phyloP scores from a whole-genome alignment of 1,139 yeast genomes.

The Schizosaccharomyces versatilis region DNA sequence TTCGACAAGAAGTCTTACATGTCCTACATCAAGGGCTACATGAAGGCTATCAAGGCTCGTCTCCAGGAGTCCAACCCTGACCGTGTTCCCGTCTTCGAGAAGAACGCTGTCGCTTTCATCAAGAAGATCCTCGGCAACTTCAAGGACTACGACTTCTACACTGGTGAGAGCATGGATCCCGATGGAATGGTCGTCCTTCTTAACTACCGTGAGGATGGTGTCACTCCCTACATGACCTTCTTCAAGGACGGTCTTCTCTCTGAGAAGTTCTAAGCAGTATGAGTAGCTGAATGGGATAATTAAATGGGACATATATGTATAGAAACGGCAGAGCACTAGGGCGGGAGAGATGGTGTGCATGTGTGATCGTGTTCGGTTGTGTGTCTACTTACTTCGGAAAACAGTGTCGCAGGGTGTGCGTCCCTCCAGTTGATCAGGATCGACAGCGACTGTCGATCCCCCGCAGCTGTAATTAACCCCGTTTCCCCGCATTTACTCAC shows the following conservation, averaged over 20 bases:
- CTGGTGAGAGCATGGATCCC: constrained; percentile 95
- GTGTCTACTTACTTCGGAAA: too few relatives aligned
- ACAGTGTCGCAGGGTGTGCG: too few relatives aligned
- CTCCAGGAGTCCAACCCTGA: constrained; percentile 81
- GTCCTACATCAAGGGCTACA: constrained; percentile 45
- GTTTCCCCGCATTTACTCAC: too few relatives aligned
- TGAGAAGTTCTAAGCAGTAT: not conserved
- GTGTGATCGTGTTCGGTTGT: too few relatives aligned
- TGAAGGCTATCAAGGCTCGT: constrained; percentile 45
- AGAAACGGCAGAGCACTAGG: too few relatives aligned
- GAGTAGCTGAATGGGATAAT: too few relatives aligned
- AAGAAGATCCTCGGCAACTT: constrained; percentile 86
- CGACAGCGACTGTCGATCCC: too few relatives aligned
- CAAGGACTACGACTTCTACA: constrained; percentile 98
- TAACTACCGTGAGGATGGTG: constrained; percentile 99
- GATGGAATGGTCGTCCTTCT: constrained; percentile 78
- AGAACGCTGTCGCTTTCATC: constrained; percentile 87
- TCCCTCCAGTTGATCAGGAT: too few relatives aligned
- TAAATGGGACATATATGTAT: too few relatives aligned
- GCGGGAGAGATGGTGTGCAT: too few relatives aligned
- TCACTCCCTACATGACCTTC: constrained; percentile 88
- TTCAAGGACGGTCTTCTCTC: constrained; percentile 83
- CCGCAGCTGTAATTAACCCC: too few relatives aligned
- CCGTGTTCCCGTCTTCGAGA: constrained; percentile 65
- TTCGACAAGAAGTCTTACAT: constrained; percentile 71